These are phyloP conservation scores for Nymphaea colorata DNA, from an alignment of 164 flowering plant genomes.

Conservation along the genomic window DNA sequence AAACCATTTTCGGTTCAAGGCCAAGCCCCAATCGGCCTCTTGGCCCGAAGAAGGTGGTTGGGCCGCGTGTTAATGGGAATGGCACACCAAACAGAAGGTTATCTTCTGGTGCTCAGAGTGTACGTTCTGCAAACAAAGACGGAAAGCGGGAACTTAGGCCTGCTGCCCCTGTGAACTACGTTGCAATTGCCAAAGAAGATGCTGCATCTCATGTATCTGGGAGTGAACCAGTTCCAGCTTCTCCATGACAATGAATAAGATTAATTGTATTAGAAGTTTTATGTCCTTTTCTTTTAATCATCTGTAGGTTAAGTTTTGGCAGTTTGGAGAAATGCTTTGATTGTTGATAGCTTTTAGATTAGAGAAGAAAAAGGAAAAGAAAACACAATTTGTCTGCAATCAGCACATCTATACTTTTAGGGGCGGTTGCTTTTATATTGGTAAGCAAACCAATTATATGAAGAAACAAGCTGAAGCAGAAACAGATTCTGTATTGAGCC, in stretches of 20 bases:
- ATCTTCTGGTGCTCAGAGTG: conserved; percentile 40
- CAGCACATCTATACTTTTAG: not conserved
- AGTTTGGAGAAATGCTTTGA: not conserved
- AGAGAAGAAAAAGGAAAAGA: too few species aligned
- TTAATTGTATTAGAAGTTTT: not conserved
- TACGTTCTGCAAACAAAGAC: conserved; percentile 47
- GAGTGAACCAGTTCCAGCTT: conserved; percentile 35
- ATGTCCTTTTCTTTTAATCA: not conserved
- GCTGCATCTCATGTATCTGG: conserved; percentile 61
- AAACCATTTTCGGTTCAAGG: conserved; percentile 55
- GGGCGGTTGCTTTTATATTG: not conserved
- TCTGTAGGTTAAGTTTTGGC: not conserved
- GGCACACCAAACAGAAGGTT: conserved; percentile 69
- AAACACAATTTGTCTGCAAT: not conserved
- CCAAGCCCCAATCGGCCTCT: conserved; percentile 65
- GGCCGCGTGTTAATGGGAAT: conserved; percentile 72
- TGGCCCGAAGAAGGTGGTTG: conserved; percentile 61
- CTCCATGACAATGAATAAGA: conserved; percentile 35
- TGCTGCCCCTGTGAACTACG: conserved; percentile 67
- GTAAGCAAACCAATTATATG: not conserved
- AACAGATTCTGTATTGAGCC: not conserved
- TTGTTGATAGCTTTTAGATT: not conserved
- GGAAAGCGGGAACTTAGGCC: conserved; percentile 58
- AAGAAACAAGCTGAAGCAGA: not conserved
- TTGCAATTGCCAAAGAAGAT: conserved; percentile 74